Conservation (phyloP, 352 stramenopile species). For the Phytophthora citricola region DNA sequence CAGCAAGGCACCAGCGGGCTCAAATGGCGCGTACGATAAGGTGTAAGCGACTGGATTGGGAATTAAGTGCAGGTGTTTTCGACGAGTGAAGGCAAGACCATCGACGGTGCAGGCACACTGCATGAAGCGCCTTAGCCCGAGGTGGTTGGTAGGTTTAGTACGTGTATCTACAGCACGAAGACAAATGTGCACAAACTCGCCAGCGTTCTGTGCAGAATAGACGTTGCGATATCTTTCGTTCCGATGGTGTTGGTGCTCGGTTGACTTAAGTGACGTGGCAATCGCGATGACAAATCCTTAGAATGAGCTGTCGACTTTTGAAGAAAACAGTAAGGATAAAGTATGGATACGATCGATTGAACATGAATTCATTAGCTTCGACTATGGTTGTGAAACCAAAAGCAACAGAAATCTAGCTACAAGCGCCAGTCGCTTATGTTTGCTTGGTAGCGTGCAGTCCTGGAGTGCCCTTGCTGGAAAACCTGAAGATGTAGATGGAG, state of each 20-base stretch:
- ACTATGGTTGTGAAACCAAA: constrained; percentile 10
- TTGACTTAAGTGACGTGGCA: constrained; percentile 7
- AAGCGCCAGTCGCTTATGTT: constrained; percentile 28
- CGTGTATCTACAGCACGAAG: constrained; percentile 40
- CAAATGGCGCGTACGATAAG: constrained; percentile 72
- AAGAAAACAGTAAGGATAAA: too few species aligned
- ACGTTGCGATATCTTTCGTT: constrained; percentile 41
- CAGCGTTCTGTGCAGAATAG: constrained; percentile 43
- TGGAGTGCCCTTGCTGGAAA: constrained; percentile 44
- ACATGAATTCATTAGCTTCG: constrained; percentile 30
- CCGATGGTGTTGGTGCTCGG: not conserved
- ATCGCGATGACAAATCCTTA: constrained; percentile 4
- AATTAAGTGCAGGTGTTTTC: constrained; percentile 29
- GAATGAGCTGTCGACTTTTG: too few species aligned
- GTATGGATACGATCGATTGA: not conserved
- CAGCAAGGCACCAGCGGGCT: constrained; percentile 44
- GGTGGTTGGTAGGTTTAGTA: constrained; percentile 45
- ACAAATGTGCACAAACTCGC: constrained; percentile 37
- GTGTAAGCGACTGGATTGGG: constrained; percentile 52
- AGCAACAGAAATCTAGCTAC: constrained; percentile 24
- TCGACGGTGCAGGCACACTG: constrained; percentile 9
- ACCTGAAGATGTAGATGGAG: constrained; percentile 68
- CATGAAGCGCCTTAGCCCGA: constrained; percentile 16
- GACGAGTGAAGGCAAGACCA: constrained; percentile 23
- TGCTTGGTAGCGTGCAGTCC: constrained; percentile 38